Evolutionary conservation across 345 rosid genomes (phyloP), one percentile per base, ranked within the genome.

Genomic region (Ricinus communis): DNA sequence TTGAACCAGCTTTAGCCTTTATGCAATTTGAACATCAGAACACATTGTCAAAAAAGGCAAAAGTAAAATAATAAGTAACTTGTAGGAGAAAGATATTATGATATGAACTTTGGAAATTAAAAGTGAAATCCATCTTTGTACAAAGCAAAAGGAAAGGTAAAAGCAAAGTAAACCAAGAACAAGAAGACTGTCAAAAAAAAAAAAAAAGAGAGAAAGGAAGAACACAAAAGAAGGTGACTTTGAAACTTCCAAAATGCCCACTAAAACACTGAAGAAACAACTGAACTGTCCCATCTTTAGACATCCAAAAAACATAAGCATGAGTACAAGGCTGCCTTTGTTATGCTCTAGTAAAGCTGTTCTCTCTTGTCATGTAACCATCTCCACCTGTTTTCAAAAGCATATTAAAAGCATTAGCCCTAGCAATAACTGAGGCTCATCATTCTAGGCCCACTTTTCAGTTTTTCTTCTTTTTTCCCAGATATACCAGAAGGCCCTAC

Each of bases 331-430:
- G 8, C 40, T 13, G 25, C 31, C 21, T 13, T 57, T 19, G 22
- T 16, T 58, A 25, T 31, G 3, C 19, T 18, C 63, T 77, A 90
- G 63, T 85, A 90, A 80, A 90, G 91, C 59, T 75, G 80, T 3
- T 85, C 89, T 79, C 82, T 84, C 66, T 61, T 81, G 80, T 88
- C 96, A 58, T 76, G 80, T 86, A 83, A 86, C 96, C 96, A 85
- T 74, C 92, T 91, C 83, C 92, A 91, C 93, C 97, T 93, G 88
- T 55, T 56, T 56, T 61, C 30, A 51, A 45, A 68, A 12, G 7
- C 36, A 12, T 14, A 11, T 21, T 21, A 28, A 14, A 15, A 30
- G 27, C 8, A 57, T 9, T 8, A 56, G 9, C 1, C 3, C 12
- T 24, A 54, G 12, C 30, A 54, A 24, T 54, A 22, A 22, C 16